A percentile compares a stretch with the other conserved stretches of the same genome.
These are phyloP conservation scores for Capronia americana DNA, from an alignment of 2,329 filamentous ascomycete genomes.

Conservation along the genomic window DNA sequence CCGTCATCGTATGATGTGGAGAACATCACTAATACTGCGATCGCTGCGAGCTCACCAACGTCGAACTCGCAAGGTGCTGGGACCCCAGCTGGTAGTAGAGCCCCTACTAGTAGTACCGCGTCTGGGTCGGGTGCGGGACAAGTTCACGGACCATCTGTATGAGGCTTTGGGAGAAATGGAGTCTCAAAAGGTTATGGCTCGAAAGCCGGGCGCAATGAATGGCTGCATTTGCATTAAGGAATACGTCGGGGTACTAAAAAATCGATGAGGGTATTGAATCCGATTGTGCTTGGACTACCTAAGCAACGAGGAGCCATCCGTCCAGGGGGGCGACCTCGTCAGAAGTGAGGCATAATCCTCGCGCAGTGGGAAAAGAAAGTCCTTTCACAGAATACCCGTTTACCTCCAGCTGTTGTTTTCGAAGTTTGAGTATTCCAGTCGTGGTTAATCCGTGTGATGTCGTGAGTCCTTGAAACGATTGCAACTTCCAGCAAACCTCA, in stretches of 20 bases:
- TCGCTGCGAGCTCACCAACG: background rate
- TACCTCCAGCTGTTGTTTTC: background rate
- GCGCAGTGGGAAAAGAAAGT: background rate
- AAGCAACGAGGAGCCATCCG: background rate
- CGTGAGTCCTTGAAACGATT: background rate
- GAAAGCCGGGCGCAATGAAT: constrained; percentile 1
- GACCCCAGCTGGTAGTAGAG: background rate
- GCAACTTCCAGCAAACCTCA: background rate
- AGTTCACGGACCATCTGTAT: background rate
- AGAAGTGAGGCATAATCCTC: background rate
- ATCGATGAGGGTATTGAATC: background rate
- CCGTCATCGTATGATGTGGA: constrained; percentile 51
- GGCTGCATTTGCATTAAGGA: constrained; percentile 2
- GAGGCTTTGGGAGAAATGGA: background rate
- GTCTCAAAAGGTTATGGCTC: background rate
- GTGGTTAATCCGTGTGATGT: background rate
- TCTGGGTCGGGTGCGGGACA: background rate
- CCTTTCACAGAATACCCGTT: background rate
- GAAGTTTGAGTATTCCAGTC: background rate
- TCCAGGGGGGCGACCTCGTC: constrained; percentile 2
- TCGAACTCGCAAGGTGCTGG: background rate
- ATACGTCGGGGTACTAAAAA: background rate
- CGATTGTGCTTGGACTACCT: constrained; percentile 2
- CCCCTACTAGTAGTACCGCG: background rate
- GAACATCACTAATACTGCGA: constrained; percentile 29